Percentiles rank a stretch among this genome's conserved stretches.
phyloP scores from a whole-genome alignment of 2,329 filamentous ascomycete species.

The Erysiphe neolycopersici region DNA sequence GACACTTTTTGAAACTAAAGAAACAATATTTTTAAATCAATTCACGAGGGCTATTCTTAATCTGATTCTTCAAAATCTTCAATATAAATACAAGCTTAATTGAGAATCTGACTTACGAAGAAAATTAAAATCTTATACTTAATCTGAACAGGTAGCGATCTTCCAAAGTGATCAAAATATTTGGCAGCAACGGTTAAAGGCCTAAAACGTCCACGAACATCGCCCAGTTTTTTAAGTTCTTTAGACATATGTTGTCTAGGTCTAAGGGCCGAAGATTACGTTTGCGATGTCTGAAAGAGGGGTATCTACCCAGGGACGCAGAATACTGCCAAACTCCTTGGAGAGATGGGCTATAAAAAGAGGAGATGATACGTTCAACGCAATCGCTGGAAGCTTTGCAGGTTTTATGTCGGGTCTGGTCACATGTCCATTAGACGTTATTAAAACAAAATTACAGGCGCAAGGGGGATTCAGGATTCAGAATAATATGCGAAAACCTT shows the following conservation, averaged over 20 bases:
- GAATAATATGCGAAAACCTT: conserved; percentile 4
- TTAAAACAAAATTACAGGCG: conserved; percentile 93
- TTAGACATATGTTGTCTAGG: too few relatives aligned
- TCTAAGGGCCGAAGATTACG: neutral
- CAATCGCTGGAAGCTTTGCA: conserved; percentile 63
- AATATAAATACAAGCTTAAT: too few relatives aligned
- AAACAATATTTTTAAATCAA: neutral
- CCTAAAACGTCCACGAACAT: too few relatives aligned
- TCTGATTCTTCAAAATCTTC: too few relatives aligned
- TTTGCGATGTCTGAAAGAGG: neutral
- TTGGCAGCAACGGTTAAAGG: too few relatives aligned
- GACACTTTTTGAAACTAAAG: conserved; percentile 12
- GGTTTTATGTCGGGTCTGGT: conserved; percentile 85
- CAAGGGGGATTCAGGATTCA: conserved; percentile 51
- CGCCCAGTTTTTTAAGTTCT: too few relatives aligned
- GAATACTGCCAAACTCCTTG: conserved; percentile 17
- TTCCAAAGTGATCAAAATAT: too few relatives aligned
- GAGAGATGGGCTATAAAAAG: conserved; percentile 29
- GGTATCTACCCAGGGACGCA: neutral
- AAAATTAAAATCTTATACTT: too few relatives aligned
- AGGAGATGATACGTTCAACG: conserved; percentile 44
- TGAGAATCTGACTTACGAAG: too few relatives aligned
- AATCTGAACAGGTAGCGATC: too few relatives aligned
- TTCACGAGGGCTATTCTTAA: neutral
- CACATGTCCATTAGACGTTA: conserved; percentile 92